phyloP scores from a whole-genome alignment of 1,139 yeast genomes.

The Kluyveromyces sp. region DNA sequence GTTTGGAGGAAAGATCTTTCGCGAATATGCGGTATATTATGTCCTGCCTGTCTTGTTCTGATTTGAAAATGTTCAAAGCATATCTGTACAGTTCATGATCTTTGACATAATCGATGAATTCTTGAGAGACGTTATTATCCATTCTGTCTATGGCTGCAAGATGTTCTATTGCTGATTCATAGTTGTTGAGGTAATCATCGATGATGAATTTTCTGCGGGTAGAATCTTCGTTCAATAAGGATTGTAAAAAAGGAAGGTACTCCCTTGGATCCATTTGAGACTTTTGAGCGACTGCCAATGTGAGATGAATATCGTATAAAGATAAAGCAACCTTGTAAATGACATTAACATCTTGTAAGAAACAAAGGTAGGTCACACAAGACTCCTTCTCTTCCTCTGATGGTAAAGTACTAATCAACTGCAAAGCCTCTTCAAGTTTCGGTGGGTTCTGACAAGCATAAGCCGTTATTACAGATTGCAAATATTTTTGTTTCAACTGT shows the following conservation, averaged over 20 bases:
- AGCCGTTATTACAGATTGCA: conserved; percentile 81
- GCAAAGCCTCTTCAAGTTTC: conserved; percentile 66
- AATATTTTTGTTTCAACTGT: conserved; percentile 48
- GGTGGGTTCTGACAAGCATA: conserved; percentile 91
- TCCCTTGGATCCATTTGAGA: conserved; percentile 98
- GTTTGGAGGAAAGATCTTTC: conserved; percentile 45
- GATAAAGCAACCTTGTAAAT: conserved; percentile 77
- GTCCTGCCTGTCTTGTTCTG: conserved; percentile 50
- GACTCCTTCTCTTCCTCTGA: conserved; percentile 51
- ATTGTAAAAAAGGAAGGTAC: conserved; percentile 84
- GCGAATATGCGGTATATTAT: conserved; percentile 59
- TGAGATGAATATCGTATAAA: conserved; percentile 71
- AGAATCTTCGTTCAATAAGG: conserved; percentile 60
- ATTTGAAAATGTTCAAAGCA: conserved; percentile 59
- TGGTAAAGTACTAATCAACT: conserved; percentile 45
- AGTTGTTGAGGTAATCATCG: conserved; percentile 68
- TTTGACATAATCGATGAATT: conserved; percentile 62
- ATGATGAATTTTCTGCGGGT: conserved; percentile 67
- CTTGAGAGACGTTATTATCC: conserved; percentile 41
- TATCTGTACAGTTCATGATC: conserved; percentile 66
- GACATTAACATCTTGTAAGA: conserved; percentile 81
- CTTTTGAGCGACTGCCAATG: conserved; percentile 85
- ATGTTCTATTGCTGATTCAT: conserved; percentile 62
- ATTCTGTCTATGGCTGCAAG: conserved; percentile 45
- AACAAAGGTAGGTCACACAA: conserved; percentile 75